Percentiles rank a stretch among this genome's conserved stretches.
These are phyloP conservation scores for Apiospora aurea DNA, from an alignment of 2,329 filamentous ascomycete genomes.

Conservation along the genomic window DNA sequence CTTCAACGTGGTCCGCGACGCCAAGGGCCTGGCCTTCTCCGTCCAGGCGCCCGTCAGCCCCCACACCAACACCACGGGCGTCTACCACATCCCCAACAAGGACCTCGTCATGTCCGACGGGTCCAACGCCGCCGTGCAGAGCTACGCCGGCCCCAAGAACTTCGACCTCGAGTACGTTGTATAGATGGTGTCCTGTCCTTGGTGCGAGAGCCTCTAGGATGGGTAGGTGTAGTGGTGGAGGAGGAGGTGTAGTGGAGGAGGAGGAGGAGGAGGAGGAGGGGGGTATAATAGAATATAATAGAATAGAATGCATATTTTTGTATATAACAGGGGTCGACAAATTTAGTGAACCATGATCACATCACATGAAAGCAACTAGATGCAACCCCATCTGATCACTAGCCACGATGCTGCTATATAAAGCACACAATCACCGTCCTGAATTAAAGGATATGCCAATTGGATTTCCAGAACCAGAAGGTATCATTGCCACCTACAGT, in stretches of 20 bases:
- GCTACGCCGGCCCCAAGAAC: slow-evolving; percentile 8
- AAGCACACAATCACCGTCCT: background rate
- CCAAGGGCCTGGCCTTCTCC: slow-evolving; percentile 11
- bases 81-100: slow-evolving; percentile 21
- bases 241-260: background rate
- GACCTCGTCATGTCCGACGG: slow-evolving; percentile 21
- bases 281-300: too few species aligned
- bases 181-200: background rate
- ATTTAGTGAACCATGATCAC: slow-evolving; percentile 3
- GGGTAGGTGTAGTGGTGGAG: background rate
- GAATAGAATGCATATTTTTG: background rate
- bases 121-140: slow-evolving; percentile 8
- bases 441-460: background rate
- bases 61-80: slow-evolving; percentile 7
- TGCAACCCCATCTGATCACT: background rate
- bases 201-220: background rate
- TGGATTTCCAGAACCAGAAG: background rate
- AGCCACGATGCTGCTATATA: background rate
- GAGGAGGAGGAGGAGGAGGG: background rate
- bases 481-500: background rate
- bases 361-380: background rate
- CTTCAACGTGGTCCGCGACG: slow-evolving; percentile 23
- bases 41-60: slow-evolving; percentile 10
- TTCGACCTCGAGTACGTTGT: background rate
- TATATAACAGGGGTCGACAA: slow-evolving; percentile 1